These are phyloP conservation scores for Hibiscus tridactylites DNA, from an alignment of 345 rosid species.

Conservation along the genomic window DNA sequence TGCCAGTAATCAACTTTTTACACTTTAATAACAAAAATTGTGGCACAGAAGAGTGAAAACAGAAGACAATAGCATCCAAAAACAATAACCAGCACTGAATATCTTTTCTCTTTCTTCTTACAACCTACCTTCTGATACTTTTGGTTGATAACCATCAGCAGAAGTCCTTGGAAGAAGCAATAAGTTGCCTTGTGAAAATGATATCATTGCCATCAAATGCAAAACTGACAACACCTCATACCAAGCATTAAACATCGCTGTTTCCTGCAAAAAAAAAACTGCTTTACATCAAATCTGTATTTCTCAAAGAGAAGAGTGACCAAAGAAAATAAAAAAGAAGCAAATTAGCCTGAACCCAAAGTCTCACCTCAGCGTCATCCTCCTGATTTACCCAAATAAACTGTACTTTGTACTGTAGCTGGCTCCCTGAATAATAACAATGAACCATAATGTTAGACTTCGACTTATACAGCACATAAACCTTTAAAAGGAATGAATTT, in stretches of 20 bases:
- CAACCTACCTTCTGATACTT: conserved; percentile 83
- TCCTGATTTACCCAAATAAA: conserved; percentile 95
- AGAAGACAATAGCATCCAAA: conserved; percentile 1
- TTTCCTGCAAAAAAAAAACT: conserved; percentile 52
- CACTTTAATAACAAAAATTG: not conserved
- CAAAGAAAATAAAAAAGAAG: conserved; percentile 3
- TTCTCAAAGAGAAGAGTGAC: conserved; percentile 2
- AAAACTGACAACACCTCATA: conserved; percentile 91
- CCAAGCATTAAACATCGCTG: conserved; percentile 82
- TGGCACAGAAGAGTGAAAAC: not conserved
- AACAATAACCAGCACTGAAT: not conserved
- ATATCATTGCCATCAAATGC: conserved; percentile 95
- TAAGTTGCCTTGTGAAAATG: conserved; percentile 79
- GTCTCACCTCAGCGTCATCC: conserved; percentile 80
- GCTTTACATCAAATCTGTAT: conserved; percentile 13
- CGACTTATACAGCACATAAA: conserved; percentile 4
- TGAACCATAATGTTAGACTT: conserved; percentile 7
- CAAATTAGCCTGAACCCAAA: not conserved
- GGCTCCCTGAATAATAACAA: conserved; percentile 45
- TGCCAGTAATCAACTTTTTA: not conserved
- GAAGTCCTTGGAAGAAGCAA: conserved; percentile 88
- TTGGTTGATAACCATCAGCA: conserved; percentile 67
- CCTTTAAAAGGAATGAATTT: not conserved
- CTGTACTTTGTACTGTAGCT: conserved; percentile 63
- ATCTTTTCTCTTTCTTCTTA: conserved; percentile 4